Base-by-base conservation (phyloP, 2,329 filamentous ascomycete genomes). In the Lecanicillium sp. region DNA sequence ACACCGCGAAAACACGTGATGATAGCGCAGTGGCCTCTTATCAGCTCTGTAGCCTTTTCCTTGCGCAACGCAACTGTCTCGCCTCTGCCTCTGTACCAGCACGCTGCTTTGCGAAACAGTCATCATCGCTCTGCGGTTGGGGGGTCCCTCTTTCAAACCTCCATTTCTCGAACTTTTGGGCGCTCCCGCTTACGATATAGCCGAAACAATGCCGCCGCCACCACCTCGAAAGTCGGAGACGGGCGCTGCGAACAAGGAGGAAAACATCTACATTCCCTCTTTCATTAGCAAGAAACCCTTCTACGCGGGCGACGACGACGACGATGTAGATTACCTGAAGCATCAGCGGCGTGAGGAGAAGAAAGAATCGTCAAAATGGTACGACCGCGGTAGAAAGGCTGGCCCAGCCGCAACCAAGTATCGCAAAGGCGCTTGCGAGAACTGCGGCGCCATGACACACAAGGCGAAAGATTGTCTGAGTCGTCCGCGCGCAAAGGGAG, bases 251-350 rank as follows among this genome's bases (percentile, higher is more conserved):
- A 79, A 77, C 48, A 95, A 95, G 65, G 90, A 95, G 67, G 89
- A 93, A 68, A 98, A 98, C 77, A 84, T 96, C 66, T 98, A 98
- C 75, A 98, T 98, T 61, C 93, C 93, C 5, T 83, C 87, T 46
- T 98, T 96, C 76, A 98, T 98, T 71, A 90, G 90, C 59, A 96
- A 95, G 67, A 90, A 94, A 58, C 93, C 93, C 4, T 98, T 98
- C 70, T 98, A 97, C 67, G 83, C 94, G 47, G 82, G 79, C 59
- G 83, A 87, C 62, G 84, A 84, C 55, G 81, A 84, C 51, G 81
- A 84, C 51, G 78, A 86, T 52, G 80, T 79, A 63, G 90, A 97
- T 61, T 98, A 97, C 65, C 87, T 98, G 55, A 89, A 95, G 68
- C 93, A 98, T 80, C 93, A 98, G 62, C 88, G 90, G 65, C 63